Evolutionary conservation across 73 alveolate genomes (phyloP).

Genomic region (Halteria grandinella): DNA sequence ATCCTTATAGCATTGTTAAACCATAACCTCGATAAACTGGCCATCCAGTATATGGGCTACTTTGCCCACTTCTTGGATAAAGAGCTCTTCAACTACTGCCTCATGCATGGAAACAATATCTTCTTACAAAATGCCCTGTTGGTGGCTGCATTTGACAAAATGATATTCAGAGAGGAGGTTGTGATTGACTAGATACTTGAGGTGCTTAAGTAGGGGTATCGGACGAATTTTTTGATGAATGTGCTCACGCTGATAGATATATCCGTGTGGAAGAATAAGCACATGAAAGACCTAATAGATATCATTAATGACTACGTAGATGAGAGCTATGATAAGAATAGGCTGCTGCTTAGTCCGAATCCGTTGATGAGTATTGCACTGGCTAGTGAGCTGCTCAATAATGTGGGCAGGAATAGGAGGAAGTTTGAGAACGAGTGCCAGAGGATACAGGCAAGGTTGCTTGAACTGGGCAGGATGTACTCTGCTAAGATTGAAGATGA

Average conservation of each 20-base stretch:
- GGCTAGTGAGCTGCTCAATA: slow-evolving; percentile 52
- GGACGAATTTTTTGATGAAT: slow-evolving; percentile 57
- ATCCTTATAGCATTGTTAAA: slow-evolving; percentile 42
- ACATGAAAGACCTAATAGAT: slow-evolving; percentile 56
- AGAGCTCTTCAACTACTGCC: slow-evolving; percentile 59
- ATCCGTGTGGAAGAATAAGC: slow-evolving; percentile 62
- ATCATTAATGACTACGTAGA: slow-evolving; percentile 49
- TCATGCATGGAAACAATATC: slow-evolving; percentile 47
- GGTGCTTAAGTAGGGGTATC: slow-evolving; percentile 40
- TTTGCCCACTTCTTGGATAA: slow-evolving; percentile 45
- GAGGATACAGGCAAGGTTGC: slow-evolving; percentile 15
- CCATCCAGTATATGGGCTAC: slow-evolving; percentile 58
- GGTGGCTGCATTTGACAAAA: slow-evolving; percentile 58
- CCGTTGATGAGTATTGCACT: slow-evolving; percentile 71
- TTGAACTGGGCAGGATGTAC: slow-evolving; percentile 67
- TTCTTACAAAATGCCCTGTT: slow-evolving; percentile 49
- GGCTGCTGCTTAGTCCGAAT: slow-evolving; percentile 60
- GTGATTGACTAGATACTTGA: slow-evolving; percentile 50
- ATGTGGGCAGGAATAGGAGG: slow-evolving; percentile 36
- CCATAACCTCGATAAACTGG: slow-evolving; percentile 43
- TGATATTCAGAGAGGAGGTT: slow-evolving; percentile 60
- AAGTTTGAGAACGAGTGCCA: slow-evolving; percentile 56
- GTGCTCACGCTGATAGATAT: slow-evolving; percentile 52
- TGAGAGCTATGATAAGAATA: slow-evolving; percentile 56
- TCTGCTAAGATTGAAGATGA: slow-evolving; percentile 64